Base-by-base conservation (phyloP, 176 grass and related monocot species). In the Zoysia pacifica region DNA sequence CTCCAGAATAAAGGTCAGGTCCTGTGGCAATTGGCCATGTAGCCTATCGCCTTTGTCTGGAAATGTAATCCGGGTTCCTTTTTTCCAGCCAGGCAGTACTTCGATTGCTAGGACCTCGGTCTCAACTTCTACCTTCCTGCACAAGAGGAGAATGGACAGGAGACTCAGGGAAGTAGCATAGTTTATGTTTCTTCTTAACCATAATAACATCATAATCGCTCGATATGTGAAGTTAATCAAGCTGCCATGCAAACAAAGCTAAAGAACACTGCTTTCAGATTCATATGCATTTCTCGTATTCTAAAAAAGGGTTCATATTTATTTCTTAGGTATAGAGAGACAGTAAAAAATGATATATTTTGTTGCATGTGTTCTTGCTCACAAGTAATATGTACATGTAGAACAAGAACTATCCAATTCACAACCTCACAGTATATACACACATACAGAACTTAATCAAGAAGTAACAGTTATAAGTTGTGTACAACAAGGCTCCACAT, bases 51-150 rank as follows among this genome's bases (percentile, higher is more conserved):
- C 88, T 71, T 90, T 93, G 40, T 86, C 55, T 36, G 85, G 78
- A 79, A 93, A 93, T 79, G 88, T 93, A 56, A 93, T 87, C 73
- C 85, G 90, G n/a, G 91, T 93, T 45, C 91, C 91, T 54, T 79
- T 88, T 51, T 90, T 93, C 91, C 82, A 93, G n/a, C 91, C 88
- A 13, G 88, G 91, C 19, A 79, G 70, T 43, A 93, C 85, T 49
- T 93, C 88, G 0, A 93, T 76, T 39, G 85, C 79, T 14, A 90
- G 67, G 9, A 90, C 61, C 79, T 93, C 91, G 10, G 75, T 84
- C 64, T 93, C 91, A 6, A 72, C 2, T 59, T 65, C 85, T 14
- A 70, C 11, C 15, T 58, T 81, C 45, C 91, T 93, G 75, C 20
- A 53, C 15, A 66, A 59, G 19, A 82, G 76, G 62, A 83, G 9